phyloP scores from a whole-genome alignment of 495 filamentous ascomycete genomes.

The Podospora pseudopauciseta region DNA sequence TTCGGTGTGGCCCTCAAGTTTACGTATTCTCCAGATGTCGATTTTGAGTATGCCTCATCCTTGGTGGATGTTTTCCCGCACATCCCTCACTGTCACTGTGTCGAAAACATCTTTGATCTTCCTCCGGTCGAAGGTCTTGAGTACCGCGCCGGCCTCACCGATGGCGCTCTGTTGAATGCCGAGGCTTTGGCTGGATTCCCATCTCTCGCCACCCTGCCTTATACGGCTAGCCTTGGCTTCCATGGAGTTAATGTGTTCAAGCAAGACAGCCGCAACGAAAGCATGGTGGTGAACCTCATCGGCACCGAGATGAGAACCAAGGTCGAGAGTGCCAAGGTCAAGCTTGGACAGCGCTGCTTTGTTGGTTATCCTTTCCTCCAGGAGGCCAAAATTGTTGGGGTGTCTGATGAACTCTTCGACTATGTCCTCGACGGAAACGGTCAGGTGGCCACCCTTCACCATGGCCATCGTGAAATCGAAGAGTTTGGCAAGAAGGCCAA shows the following conservation, averaged over 20 bases:
- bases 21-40: constrained; percentile 69
- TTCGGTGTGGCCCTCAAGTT: constrained; percentile 94
- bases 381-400: constrained; percentile 81
- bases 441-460: constrained; percentile 62
- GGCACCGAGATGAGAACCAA: constrained; percentile 69
- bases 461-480: constrained; percentile 73
- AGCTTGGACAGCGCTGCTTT: constrained; percentile 79
- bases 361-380: constrained; percentile 96
- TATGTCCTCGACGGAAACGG: constrained; percentile 67
- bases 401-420: constrained; percentile 92
- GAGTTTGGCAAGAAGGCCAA: constrained; percentile 80
- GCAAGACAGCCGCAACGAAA: constrained; percentile 93
- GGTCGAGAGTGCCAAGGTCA: constrained; percentile 66
- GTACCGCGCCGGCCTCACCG: constrained; percentile 76
- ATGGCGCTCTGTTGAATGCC: constrained; percentile 79
- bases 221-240: constrained; percentile 74
- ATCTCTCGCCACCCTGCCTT: constrained; percentile 75
- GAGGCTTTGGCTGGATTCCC: constrained; percentile 90
- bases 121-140: constrained; percentile 89
- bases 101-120: constrained; percentile 92
- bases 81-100: constrained; percentile 78
- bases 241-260: constrained; percentile 96
- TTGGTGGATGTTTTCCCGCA: constrained; percentile 90
- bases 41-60: constrained; percentile 80
- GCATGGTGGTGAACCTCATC: constrained; percentile 82